Evolutionary conservation across 257 asterid genomes (phyloP), one percentile per base, ranked within the genome.

Genomic region (Echites panduratus): DNA sequence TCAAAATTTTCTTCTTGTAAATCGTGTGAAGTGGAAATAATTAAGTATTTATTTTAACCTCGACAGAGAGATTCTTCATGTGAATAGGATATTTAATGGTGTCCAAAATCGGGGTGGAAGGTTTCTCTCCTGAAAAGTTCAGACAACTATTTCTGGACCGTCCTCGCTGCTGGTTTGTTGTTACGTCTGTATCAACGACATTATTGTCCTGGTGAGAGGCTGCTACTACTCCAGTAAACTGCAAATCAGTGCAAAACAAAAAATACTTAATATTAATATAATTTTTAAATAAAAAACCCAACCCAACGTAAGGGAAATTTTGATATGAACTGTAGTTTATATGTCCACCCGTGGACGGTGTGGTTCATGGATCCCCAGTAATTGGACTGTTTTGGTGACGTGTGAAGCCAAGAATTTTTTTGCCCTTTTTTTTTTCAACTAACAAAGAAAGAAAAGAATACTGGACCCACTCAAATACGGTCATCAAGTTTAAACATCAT

Each of bases 41-140:
- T 35, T 5, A 62, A 5, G 44, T 2, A 20, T 20, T 67, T 7
- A 27, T 12, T 38, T 72, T 32, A 32, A 89, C 96, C 90, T 83
- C 76, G 29, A 84, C 0, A 5, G 95, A 84, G 0, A 90, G 92
- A 70, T 88, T 90, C 61, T 90, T 90, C 92, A 88, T 86, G 80
- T 90, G 92, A 76, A 61, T 73, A 2, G 95, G 96, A 66, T 82
- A 79, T 73, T 88, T 90, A 2, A 88, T 85, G 14, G 95, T 85
- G 69, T 88, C 96, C 81, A 90, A 59, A 14, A 90, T 54, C 0
- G 95, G 94, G 54, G 96, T 90, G 0, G 59, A 40, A 6, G 94
- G 92, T 78, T 84, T 81, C 56, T 82, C 89, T 29, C 91, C 93
- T 0, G 81, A 81, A 71, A 89, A 87, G 58, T 57, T 82, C 20